Conservation (phyloP, 441 rosid genomes). For the Macaranga tanarius region DNA sequence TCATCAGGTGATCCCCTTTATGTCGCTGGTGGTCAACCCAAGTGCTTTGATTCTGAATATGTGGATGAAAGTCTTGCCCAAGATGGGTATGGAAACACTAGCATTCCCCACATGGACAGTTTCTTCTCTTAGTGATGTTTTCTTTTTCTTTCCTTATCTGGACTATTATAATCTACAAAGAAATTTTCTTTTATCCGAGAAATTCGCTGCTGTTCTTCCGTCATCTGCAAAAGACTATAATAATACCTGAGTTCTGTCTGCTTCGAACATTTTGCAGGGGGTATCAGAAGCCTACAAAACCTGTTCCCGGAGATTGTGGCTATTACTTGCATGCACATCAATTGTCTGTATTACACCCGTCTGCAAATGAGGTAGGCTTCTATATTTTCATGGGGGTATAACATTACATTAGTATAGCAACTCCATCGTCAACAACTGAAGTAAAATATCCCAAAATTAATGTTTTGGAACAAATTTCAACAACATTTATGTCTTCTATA, state of each 20-base stretch:
- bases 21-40: conserved; percentile 69
- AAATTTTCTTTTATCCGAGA: not conserved
- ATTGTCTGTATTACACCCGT: conserved; percentile 54
- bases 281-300: conserved; percentile 63
- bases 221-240: not conserved
- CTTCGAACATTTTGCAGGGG: conserved; percentile 45
- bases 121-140: not conserved
- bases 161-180: not conserved
- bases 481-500: no score
- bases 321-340: conserved; percentile 84
- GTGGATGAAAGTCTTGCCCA: conserved; percentile 55
- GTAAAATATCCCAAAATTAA: no score
- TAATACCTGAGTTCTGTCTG: not conserved
- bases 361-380: conserved; percentile 48
- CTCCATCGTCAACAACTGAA: not conserved
- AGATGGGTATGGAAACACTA: conserved; percentile 61
- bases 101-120: not conserved
- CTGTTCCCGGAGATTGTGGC: conserved; percentile 93
- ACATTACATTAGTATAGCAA: no score
- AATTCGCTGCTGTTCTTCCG: not conserved
- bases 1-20: conserved; percentile 80
- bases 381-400: not conserved
- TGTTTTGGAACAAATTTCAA: no score
- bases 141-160: not conserved
- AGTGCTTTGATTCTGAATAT: conserved; percentile 42